These are phyloP conservation scores for Rhizoclosmatium sp. DNA, from an alignment of 192 early-diverging fungal species.

Conservation along the genomic window DNA sequence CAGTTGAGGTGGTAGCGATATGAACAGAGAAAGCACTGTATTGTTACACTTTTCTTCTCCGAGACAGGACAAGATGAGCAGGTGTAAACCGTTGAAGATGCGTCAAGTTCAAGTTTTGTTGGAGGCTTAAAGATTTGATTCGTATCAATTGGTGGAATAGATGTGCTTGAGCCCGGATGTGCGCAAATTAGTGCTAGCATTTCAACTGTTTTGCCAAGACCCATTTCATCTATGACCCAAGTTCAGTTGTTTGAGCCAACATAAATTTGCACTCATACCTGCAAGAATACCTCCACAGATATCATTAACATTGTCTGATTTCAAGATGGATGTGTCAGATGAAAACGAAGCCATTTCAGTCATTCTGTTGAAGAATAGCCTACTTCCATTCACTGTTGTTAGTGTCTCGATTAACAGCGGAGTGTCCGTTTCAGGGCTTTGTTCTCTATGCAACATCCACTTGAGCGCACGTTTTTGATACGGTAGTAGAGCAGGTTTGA, in stretches of 20 bases:
- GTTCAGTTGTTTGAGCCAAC: background rate
- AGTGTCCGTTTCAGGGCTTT: background rate
- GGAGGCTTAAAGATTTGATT: conserved; percentile 5
- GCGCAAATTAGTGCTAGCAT: conserved; percentile 65
- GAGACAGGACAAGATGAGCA: background rate
- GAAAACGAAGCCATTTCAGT: conserved; percentile 17
- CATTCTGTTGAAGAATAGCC: conserved; percentile 5
- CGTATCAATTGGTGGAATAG: background rate
- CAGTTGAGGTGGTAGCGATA: background rate
- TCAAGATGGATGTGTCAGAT: background rate
- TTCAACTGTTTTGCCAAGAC: conserved; percentile 75
- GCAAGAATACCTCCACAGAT: conserved; percentile 54
- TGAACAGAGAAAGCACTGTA: conserved; percentile 6
- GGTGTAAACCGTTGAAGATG: background rate
- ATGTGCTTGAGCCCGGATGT: conserved; percentile 40
- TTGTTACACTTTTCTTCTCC: background rate
- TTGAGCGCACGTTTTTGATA: conserved; percentile 42
- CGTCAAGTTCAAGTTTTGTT: background rate
- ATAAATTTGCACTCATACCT: conserved; percentile 42
- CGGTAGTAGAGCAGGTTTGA: conserved; percentile 33
- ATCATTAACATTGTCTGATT: background rate
- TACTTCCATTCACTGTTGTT: background rate
- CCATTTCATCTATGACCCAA: conserved; percentile 60
- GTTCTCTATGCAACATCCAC: conserved; percentile 54
- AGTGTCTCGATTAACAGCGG: conserved; percentile 8